Conservation (phyloP, 768 basidiomycete species). For the Pleurotus ostreatus region DNA sequence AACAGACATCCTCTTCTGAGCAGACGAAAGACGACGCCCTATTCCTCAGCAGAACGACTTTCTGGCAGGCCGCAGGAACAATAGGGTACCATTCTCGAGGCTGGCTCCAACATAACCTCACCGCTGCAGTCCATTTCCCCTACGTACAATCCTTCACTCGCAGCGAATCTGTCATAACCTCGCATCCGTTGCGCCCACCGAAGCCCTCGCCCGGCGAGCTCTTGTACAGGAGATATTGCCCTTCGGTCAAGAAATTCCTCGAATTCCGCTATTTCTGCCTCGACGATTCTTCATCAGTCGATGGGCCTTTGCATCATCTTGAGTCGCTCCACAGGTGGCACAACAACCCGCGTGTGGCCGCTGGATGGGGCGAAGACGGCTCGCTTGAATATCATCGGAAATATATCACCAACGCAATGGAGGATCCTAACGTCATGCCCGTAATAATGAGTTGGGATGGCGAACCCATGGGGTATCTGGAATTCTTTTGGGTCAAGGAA, state of each 20-base stretch:
- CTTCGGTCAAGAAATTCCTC: slow-evolving; percentile 25
- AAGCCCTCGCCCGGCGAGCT: slow-evolving; percentile 38
- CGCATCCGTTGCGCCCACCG: slow-evolving; percentile 46
- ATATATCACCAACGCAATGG: slow-evolving; percentile 31
- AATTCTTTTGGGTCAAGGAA: slow-evolving; percentile 44
- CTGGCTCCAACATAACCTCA: slow-evolving; percentile 22
- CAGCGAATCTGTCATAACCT: slow-evolving; percentile 40
- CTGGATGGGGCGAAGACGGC: slow-evolving; percentile 43
- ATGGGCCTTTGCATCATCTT: slow-evolving; percentile 29
- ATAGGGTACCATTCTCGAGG: slow-evolving; percentile 23
- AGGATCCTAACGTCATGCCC: slow-evolving; percentile 34
- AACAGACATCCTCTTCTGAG: slow-evolving; percentile 14
- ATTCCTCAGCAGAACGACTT: slow-evolving; percentile 37
- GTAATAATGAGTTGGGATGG: slow-evolving; percentile 47
- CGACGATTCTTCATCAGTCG: slow-evolving; percentile 12
- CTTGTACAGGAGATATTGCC: slow-evolving; percentile 36
- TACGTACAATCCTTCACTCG: slow-evolving; percentile 37
- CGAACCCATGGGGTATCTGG: slow-evolving; percentile 38
- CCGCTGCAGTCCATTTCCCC: slow-evolving; percentile 24
- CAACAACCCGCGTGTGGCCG: slow-evolving; percentile 41
- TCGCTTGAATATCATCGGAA: slow-evolving; percentile 37
- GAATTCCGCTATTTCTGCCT: slow-evolving; percentile 29
- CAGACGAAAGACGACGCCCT: slow-evolving; percentile 18
- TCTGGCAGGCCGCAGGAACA: slow-evolving; percentile 50
- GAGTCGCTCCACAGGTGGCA: slow-evolving; percentile 46